phyloP scores from a whole-genome alignment of 1,284 basidiomycete genomes.

The Hypsizygus ulmarius region DNA sequence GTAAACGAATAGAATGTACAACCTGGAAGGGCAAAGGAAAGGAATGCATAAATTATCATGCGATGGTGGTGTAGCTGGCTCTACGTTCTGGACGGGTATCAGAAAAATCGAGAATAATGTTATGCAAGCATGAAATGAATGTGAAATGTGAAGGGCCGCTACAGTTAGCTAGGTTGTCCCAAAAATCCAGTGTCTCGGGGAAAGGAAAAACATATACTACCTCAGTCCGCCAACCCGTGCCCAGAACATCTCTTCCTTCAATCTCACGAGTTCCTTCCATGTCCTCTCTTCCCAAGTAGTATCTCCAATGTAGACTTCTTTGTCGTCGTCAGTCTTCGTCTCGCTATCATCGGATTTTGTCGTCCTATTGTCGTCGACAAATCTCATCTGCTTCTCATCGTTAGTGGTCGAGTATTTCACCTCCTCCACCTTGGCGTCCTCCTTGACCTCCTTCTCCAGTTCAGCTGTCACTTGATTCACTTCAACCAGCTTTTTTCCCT shows the following conservation, averaged over 20 bases:
- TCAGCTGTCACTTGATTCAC: too few species aligned
- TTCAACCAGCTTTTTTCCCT: background rate
- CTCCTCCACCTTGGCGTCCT: background rate
- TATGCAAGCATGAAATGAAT: slow-evolving; percentile 8
- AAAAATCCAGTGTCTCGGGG: background rate
- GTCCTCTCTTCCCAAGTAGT: slow-evolving; percentile 87
- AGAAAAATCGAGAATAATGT: background rate
- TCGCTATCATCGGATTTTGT: slow-evolving; percentile 4
- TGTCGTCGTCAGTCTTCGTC: slow-evolving; percentile 17
- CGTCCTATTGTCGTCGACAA: background rate
- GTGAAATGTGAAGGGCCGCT: background rate
- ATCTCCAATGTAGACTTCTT: slow-evolving; percentile 51
- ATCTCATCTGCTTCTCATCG: background rate
- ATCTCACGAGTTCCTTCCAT: slow-evolving; percentile 78
- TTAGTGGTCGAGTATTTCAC: background rate
- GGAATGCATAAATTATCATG: slow-evolving; percentile 12
- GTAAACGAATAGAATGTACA: slow-evolving; percentile 1
- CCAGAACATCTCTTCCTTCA: slow-evolving; percentile 91
- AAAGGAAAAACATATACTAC: slow-evolving; percentile 1
- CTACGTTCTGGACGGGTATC: too few species aligned
- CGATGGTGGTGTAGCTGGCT: background rate
- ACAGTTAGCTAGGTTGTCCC: background rate
- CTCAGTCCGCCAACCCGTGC: slow-evolving; percentile 69
- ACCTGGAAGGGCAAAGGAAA: background rate
- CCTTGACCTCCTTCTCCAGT: background rate